A percentile compares a stretch with the other conserved stretches of the same genome.
Evolutionary conservation across 2,329 filamentous ascomycete genomes (phyloP).

Genomic region (Aspergillus hortae): DNA sequence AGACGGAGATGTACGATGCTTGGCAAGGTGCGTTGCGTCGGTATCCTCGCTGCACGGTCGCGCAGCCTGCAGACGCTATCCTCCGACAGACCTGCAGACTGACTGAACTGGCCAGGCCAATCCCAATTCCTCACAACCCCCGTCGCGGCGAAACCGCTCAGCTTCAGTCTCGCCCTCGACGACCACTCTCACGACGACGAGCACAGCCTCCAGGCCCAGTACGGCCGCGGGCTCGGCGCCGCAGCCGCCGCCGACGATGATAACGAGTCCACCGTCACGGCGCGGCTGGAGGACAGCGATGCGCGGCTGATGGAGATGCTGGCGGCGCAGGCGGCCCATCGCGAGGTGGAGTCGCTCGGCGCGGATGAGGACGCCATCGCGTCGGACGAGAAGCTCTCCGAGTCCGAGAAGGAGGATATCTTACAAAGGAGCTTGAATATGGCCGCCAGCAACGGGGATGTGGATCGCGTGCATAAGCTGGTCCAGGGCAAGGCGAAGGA

Average conservation of each 20-base stretch:
- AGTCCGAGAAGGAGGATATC: constrained; percentile 72
- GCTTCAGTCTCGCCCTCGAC: constrained; percentile 81
- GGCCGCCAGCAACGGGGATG: constrained; percentile 94
- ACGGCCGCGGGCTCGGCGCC: constrained; percentile 23
- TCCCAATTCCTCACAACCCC: constrained; percentile 92
- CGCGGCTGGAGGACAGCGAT: constrained; percentile 71
- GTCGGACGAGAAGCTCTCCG: constrained; percentile 67
- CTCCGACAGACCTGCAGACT: not conserved
- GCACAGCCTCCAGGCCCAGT: constrained; percentile 31
- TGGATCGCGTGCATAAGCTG: constrained; percentile 72
- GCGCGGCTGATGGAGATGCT: constrained; percentile 92
- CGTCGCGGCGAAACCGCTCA: constrained; percentile 75
- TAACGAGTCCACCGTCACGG: constrained; percentile 42
- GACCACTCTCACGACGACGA: constrained; percentile 70
- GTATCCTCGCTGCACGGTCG: constrained; percentile 2
- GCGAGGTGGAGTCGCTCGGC: constrained; percentile 64
- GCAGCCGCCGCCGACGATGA: constrained; percentile 17
- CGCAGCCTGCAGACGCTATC: constrained; percentile 2
- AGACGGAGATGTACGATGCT: constrained; percentile 97
- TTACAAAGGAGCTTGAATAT: constrained; percentile 88
- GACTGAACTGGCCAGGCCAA: constrained; percentile 60
- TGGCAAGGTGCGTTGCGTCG: constrained; percentile 73
- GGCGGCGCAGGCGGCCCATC: constrained; percentile 84
- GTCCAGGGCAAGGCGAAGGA: constrained; percentile 68
- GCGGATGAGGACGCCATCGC: constrained; percentile 79